A percentile compares a stretch with the other conserved stretches of the same genome.
Evolutionary conservation across 768 basidiomycete species (phyloP).

Genomic region (Paxillus rubicundulus): DNA sequence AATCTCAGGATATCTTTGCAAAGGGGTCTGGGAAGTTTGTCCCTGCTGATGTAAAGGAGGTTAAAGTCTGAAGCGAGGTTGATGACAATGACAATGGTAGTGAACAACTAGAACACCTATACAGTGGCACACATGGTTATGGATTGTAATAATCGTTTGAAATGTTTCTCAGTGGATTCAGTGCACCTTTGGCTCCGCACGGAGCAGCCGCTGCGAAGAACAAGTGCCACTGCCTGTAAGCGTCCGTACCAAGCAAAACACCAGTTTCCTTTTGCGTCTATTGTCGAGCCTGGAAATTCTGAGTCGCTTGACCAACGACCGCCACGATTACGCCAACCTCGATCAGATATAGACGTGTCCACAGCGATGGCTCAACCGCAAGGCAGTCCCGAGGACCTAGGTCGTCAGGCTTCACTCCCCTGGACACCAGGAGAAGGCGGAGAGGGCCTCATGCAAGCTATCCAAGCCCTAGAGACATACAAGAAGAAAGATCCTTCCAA

Average conservation of each 20-base stretch:
- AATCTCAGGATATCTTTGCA: conserved; percentile 39
- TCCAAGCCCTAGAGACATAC: conserved; percentile 79
- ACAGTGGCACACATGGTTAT: background rate
- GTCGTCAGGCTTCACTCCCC: conserved; percentile 28
- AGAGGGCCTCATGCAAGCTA: conserved; percentile 42
- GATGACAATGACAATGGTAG: background rate
- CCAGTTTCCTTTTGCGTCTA: background rate
- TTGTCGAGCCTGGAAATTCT: background rate
- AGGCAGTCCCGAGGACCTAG: conserved; percentile 35
- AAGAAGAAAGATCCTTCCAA: conserved; percentile 83
- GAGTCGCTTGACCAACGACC: background rate
- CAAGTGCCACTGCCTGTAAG: no score
- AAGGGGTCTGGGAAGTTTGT: conserved; percentile 42
- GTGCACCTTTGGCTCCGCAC: no score
- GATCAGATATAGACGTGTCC: conserved; percentile 6
- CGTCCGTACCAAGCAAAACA: background rate
- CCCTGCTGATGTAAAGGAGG: background rate
- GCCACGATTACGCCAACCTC: background rate
- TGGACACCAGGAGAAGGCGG: conserved; percentile 34
- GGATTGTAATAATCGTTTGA: background rate
- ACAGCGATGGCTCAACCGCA: conserved; percentile 27
- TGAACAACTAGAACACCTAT: background rate
- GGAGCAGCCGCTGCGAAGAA: no score
- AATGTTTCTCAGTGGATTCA: background rate
- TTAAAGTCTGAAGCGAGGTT: background rate